phyloP scores from a whole-genome alignment of 495 filamentous ascomycete genomes.

The Extremus antarcticus region DNA sequence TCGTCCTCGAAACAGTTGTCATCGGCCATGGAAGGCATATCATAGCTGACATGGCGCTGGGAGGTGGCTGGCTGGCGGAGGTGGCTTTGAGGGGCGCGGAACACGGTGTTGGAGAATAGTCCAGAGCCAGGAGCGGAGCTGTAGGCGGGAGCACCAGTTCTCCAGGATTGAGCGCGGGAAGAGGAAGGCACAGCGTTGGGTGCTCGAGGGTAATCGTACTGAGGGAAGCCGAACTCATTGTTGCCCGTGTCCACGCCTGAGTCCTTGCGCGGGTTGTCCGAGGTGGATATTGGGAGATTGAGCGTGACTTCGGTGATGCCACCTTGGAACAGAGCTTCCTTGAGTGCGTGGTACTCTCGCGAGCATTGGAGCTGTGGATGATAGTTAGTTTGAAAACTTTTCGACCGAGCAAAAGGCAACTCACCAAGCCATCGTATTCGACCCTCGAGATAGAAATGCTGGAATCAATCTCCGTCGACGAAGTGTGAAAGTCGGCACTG shows the following conservation, averaged over 20 bases:
- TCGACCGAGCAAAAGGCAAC: constrained; percentile 8
- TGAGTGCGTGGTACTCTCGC: constrained; percentile 45
- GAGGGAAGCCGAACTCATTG: not conserved
- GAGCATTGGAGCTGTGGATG: constrained; percentile 35
- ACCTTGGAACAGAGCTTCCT: constrained; percentile 48
- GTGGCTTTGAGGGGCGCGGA: not conserved
- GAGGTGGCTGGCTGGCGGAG: not conserved
- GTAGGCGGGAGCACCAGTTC: not conserved
- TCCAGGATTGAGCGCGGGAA: no score
- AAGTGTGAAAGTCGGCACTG: not conserved
- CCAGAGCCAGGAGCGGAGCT: not conserved
- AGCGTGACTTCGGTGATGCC: constrained; percentile 53
- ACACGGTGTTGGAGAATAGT: not conserved
- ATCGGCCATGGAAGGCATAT: constrained; percentile 7
- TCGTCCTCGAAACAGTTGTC: constrained; percentile 6
- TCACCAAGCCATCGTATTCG: constrained; percentile 47
- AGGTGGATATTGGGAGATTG: constrained; percentile 28
- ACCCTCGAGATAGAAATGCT: constrained; percentile 43
- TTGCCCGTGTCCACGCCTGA: not conserved
- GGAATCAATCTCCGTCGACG: not conserved
- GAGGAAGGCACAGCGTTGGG: no score
- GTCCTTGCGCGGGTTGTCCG: constrained; percentile 9
- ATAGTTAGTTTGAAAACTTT: not conserved
- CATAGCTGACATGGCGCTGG: constrained; percentile 11
- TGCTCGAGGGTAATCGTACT: no score